Evolutionary conservation across 768 basidiomycete species (phyloP).

Genomic region (Tubosaeta sp.): DNA sequence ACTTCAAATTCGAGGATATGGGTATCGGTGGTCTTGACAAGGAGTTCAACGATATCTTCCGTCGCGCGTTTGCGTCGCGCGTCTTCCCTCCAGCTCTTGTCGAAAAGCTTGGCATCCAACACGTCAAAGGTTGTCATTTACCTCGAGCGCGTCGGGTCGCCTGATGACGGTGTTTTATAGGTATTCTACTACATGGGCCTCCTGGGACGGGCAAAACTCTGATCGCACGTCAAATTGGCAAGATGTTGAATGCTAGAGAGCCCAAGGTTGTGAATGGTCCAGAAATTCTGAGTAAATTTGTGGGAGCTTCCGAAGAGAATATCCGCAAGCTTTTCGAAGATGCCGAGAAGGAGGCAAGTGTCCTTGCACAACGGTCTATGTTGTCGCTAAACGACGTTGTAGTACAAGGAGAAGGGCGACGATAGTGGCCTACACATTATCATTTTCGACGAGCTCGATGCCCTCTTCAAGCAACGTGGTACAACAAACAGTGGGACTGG

Average conservation of each 20-base stretch:
- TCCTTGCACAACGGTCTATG: neutral
- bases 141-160: neutral
- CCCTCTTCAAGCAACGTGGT: constrained; percentile 98
- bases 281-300: constrained; percentile 95
- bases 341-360: constrained; percentile 86
- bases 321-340: constrained; percentile 97
- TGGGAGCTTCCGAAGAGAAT: constrained; percentile 97
- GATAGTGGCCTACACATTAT: constrained; percentile 98
- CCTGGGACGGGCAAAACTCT: constrained; percentile 99
- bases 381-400: constrained; percentile 2
- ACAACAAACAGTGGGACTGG: constrained; percentile 88
- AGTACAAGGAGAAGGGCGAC: constrained; percentile 97
- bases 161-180: constrained; percentile 34
- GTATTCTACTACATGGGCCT: constrained; percentile 92
- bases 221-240: constrained; percentile 97
- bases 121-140: constrained; percentile 79
- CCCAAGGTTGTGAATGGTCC: constrained; percentile 99
- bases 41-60: constrained; percentile 95
- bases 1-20: constrained; percentile 99
- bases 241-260: constrained; percentile 97
- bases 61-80: constrained; percentile 95
- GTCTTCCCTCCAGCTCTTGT: constrained; percentile 98
- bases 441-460: constrained; percentile 98
- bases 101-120: constrained; percentile 96
- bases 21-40: constrained; percentile 96